Evolutionary conservation across 306 rosid genomes (phyloP), one percentile per base, ranked within the genome.

Genomic region (Spatholobus suberectus): DNA sequence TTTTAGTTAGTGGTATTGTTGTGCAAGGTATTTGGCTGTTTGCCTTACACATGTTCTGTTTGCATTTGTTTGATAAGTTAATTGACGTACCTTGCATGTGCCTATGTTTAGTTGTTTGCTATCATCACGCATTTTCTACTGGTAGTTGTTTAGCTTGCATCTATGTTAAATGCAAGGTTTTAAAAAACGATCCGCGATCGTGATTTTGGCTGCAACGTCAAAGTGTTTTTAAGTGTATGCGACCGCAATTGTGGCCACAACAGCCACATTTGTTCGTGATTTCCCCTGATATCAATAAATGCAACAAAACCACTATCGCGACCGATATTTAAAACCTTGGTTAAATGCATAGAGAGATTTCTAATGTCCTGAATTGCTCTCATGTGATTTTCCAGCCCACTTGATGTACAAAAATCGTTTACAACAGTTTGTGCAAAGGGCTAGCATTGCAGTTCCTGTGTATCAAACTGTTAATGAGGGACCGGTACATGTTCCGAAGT

Each of bases 391-490:
- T 62, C 20, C 75, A 63, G 87, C 70, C 6, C 63, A 20, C 4
- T 41, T 46, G 17, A 41, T 65, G 81, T 65, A 41, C 61, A 89
- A 88, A 62, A 85, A 58, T 29, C 81, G 63, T 0, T 77, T 91
- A 32, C 88, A 86, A 35, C 85, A 85, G 37, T 78, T 76, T 32
- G n/a, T 86, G 1, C 86, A 80, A 21, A 83, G 47, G 73, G 49
- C 83, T 0, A 75, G 62, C 57, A 49, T 81, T 20, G 68, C 73
- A 0, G 17, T 79, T 21, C 96, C 96, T 0, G 1, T 79, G 3
- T 91, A 90, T 75, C 76, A 61, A 6, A 90, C 89, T 0, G 23
- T 74, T 0, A 84, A 84, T 32, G 92, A 89, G 61, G 94, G 95
- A n/a, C 0, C 1, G 44, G 14, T 0, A 0, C 82, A 86, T 77